These are phyloP conservation scores for Xenosphaeropsis pyriputrescens DNA, from an alignment of 2,329 filamentous ascomycete genomes.

Conservation along the genomic window DNA sequence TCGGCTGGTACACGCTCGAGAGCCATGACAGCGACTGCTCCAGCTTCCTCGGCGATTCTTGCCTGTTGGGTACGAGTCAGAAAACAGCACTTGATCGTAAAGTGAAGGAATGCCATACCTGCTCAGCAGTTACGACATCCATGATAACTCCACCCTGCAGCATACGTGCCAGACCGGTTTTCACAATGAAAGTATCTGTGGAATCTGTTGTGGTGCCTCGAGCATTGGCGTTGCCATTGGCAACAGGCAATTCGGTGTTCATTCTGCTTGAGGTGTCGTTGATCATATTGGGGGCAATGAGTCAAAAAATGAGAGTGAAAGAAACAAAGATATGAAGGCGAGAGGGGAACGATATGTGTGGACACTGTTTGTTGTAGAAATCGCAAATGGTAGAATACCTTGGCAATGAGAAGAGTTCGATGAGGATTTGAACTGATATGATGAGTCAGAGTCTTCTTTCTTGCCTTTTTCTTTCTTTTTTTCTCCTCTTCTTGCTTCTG, in stretches of 20 bases:
- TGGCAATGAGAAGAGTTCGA: too few relatives aligned
- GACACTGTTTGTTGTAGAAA: too few relatives aligned
- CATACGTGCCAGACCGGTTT: constrained; percentile 93
- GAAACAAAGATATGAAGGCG: too few relatives aligned
- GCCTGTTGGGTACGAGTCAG: constrained; percentile 34
- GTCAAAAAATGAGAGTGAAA: too few relatives aligned
- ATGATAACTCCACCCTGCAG: constrained; percentile 98
- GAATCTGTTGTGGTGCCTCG: constrained; percentile 2
- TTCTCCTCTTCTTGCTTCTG: too few relatives aligned
- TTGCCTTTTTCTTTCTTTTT: too few relatives aligned
- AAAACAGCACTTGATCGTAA: not conserved
- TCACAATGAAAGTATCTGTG: constrained; percentile 58
- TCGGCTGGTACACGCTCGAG: constrained; percentile 95
- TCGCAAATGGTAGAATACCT: too few relatives aligned
- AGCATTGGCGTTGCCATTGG: constrained; percentile 5
- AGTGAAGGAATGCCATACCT: constrained; percentile 27
- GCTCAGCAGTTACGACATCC: constrained; percentile 90
- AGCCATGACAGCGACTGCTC: constrained; percentile 94
- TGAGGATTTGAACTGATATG: too few relatives aligned
- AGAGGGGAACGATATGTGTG: too few relatives aligned
- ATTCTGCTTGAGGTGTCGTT: constrained; percentile 12
- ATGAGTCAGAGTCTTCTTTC: too few relatives aligned
- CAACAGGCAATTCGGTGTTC: constrained; percentile 30
- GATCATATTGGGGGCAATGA: too few relatives aligned
- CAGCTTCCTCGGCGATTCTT: constrained; percentile 93